Percentiles rank a stretch among this genome's conserved stretches.
These are phyloP conservation scores for Kodamaea fungicola DNA, from an alignment of 1,139 yeast species.

Conservation along the genomic window DNA sequence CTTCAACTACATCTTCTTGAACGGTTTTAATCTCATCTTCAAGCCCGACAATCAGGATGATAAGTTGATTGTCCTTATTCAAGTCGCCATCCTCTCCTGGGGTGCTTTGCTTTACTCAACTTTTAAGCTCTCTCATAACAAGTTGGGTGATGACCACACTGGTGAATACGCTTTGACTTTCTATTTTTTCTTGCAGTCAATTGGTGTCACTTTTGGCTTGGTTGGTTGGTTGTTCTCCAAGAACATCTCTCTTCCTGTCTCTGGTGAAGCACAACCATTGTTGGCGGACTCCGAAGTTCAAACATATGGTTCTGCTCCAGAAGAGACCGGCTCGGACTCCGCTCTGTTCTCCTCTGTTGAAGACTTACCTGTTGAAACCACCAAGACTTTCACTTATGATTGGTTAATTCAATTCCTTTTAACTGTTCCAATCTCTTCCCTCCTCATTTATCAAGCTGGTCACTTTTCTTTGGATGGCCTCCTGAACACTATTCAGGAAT, in stretches of 20 bases:
- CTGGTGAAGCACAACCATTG: constrained; percentile 25
- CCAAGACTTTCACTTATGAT: constrained; percentile 58
- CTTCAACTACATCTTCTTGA: constrained; percentile 53
- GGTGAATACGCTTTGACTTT: constrained; percentile 58
- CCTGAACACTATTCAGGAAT: constrained; percentile 69
- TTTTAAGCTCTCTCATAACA: constrained; percentile 43
- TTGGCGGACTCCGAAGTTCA: constrained; percentile 15
- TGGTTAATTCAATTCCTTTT: constrained; percentile 75
- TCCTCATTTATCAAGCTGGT: constrained; percentile 49
- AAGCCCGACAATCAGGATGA: constrained; percentile 65
- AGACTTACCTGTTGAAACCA: constrained; percentile 14
- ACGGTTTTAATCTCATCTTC: constrained; percentile 40
- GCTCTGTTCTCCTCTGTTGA: constrained; percentile 8
- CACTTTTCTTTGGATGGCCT: constrained; percentile 58
- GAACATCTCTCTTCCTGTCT: not conserved
- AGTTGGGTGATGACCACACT: constrained; percentile 46
- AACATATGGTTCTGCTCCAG: constrained; percentile 23
- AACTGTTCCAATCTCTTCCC: constrained; percentile 62
- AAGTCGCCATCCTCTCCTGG: constrained; percentile 60
- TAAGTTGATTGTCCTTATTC: constrained; percentile 62
- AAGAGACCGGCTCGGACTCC: constrained; percentile 12
- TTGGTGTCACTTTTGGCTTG: constrained; percentile 56
- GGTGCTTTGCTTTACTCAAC: constrained; percentile 39
- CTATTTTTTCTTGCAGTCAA: constrained; percentile 48
- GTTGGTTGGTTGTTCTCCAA: constrained; percentile 37